phyloP scores from a whole-genome alignment of 371 early-diverging fungal genomes.

The Mycotypha africana region DNA sequence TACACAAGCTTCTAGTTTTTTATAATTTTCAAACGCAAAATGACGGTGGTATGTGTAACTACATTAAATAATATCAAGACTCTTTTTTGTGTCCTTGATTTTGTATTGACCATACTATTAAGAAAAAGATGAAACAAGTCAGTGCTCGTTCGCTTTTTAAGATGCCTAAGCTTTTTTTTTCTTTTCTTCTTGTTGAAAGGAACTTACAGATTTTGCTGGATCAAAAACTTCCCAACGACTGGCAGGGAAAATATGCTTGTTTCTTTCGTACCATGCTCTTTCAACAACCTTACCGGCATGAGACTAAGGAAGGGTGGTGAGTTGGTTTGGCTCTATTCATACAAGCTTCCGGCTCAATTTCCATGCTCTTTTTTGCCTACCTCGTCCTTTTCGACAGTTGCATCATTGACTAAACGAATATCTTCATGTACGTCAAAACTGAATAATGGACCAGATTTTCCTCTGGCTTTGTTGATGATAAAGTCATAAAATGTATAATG shows the following conservation, averaged over 20 bases:
- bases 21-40: too few species aligned
- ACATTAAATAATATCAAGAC: too few species aligned
- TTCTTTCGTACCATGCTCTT: conserved; percentile 90
- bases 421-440: conserved; percentile 93
- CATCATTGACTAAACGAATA: conserved; percentile 84
- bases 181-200: too few species aligned
- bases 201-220: conserved; percentile 69
- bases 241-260: conserved; percentile 96
- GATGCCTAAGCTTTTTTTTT: too few species aligned
- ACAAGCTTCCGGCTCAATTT: too few species aligned
- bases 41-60: too few species aligned
- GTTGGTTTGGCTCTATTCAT: too few species aligned
- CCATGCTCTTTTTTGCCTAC: conserved; percentile 13
- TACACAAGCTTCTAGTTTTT: too few species aligned
- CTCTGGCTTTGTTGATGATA: conserved; percentile 92
- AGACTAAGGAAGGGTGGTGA: conserved; percentile 44
- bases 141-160: neutral
- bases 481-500: conserved; percentile 96
- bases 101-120: conserved; percentile 73
- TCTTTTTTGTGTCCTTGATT: too few species aligned
- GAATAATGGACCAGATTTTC: conserved; percentile 94
- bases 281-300: conserved; percentile 96
- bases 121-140: neutral
- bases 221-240: conserved; percentile 94
- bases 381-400: conserved; percentile 84